Percentiles rank a stretch among this genome's conserved stretches.
phyloP scores from a whole-genome alignment of 768 basidiomycete genomes.

The Dictyophora rubrovolvata region DNA sequence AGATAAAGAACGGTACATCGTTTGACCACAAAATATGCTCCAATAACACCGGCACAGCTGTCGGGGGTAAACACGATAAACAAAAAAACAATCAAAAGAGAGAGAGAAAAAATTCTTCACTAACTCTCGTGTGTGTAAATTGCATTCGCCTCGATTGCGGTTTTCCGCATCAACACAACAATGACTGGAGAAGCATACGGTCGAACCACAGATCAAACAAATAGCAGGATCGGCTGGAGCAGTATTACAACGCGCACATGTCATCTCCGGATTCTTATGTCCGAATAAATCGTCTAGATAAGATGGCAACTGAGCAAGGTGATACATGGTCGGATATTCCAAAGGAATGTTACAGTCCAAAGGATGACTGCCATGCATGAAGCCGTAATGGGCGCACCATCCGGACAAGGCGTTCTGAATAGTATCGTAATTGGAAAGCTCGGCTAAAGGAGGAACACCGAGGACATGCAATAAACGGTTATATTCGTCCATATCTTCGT shows the following conservation, averaged over 20 bases:
- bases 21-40: conserved; percentile 86
- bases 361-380: conserved; percentile 69
- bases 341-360: conserved; percentile 49
- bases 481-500: conserved; percentile 52
- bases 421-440: conserved; percentile 74
- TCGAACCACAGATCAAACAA: conserved; percentile 81
- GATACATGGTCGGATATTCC: conserved; percentile 78
- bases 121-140: conserved; percentile 89
- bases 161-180: conserved; percentile 69
- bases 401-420: conserved; percentile 82
- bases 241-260: conserved; percentile 66
- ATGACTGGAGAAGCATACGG: conserved; percentile 83
- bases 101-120: conserved; percentile 24
- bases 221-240: conserved; percentile 82
- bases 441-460: conserved; percentile 68
- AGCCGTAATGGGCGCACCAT: conserved; percentile 85
- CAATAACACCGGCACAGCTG: conserved; percentile 86
- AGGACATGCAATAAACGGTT: conserved; percentile 63
- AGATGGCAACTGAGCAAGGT: conserved; percentile 68
- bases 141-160: conserved; percentile 75
- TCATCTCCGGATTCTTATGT: conserved; percentile 60
- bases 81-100: background rate
- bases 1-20: conserved; percentile 85
- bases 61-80: too few species aligned
- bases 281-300: conserved; percentile 78